A percentile compares a stretch with the other conserved stretches of the same genome.
Conservation (phyloP, 345 rosid species). For the Euphorbia pulcherrima region DNA sequence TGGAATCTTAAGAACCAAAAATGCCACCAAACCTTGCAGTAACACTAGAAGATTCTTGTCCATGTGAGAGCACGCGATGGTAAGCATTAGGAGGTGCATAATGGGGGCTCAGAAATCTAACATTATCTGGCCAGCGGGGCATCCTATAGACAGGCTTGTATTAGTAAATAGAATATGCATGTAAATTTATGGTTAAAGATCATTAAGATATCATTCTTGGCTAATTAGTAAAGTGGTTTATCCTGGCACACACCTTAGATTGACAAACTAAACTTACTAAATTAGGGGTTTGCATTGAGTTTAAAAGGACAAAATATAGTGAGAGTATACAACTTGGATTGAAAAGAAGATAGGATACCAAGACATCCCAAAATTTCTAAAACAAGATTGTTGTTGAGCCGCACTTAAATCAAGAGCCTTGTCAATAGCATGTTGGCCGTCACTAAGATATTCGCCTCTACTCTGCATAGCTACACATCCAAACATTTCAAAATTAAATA, state of each 20-base stretch:
- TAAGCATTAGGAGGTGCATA: background rate
- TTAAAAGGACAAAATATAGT: background rate
- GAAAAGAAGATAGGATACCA: conserved; percentile 17
- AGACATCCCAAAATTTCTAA: conserved; percentile 11
- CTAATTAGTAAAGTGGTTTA: background rate
- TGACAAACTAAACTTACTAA: background rate
- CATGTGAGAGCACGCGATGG: background rate
- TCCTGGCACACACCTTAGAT: background rate
- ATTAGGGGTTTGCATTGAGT: background rate
- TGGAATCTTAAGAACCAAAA: background rate
- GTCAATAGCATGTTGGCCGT: background rate
- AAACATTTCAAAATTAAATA: conserved; percentile 12
- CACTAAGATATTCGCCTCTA: conserved; percentile 11
- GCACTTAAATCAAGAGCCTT: conserved; percentile 7
- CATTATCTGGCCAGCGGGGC: conserved; percentile 7
- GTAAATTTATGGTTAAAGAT: background rate
- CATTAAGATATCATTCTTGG: background rate
- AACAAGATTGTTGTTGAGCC: conserved; percentile 13
- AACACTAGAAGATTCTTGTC: background rate
- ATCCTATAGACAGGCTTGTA: conserved; percentile 10
- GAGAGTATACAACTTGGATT: background rate
- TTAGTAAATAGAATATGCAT: background rate
- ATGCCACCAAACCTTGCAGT: conserved; percentile 13
- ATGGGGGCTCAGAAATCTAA: conserved; percentile 10
- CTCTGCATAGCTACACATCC: conserved; percentile 16